These are phyloP conservation scores for Gillenia trifoliata DNA, from an alignment of 306 rosid genomes.

Conservation along the genomic window DNA sequence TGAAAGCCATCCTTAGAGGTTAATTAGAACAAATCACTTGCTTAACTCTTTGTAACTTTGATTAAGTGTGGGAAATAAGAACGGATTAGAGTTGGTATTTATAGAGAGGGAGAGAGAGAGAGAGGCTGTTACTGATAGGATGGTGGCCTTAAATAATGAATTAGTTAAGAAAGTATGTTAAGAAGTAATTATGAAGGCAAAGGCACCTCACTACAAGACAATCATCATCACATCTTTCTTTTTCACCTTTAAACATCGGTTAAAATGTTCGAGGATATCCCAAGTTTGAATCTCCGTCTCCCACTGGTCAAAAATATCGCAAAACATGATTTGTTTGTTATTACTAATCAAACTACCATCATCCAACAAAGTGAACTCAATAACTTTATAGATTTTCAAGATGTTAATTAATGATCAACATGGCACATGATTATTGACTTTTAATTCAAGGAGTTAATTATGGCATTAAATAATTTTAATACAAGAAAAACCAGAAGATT, in stretches of 20 bases:
- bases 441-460: slow-evolving; percentile 10
- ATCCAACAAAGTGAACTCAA: background rate
- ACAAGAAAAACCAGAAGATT: background rate
- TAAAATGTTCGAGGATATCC: background rate
- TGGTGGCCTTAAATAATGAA: slow-evolving; percentile 39
- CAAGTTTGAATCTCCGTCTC: background rate
- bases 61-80: slow-evolving; percentile 16
- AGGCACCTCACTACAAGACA: slow-evolving; percentile 20
- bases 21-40: slow-evolving; percentile 13
- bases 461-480: background rate
- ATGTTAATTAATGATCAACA: background rate
- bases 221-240: slow-evolving; percentile 23
- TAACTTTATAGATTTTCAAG: background rate
- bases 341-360: background rate
- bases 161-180: slow-evolving; percentile 28
- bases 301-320: background rate
- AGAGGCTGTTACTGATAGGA: background rate
- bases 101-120: slow-evolving; percentile 29
- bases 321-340: background rate
- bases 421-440: background rate
- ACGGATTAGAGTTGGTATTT: slow-evolving; percentile 20
- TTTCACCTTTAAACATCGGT: background rate
- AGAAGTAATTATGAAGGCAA: slow-evolving; percentile 56
- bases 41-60: slow-evolving; percentile 14
- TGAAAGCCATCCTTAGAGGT: slow-evolving; percentile 35